Percentiles rank a stretch among this genome's conserved stretches.
phyloP scores from a whole-genome alignment of 345 rosid genomes.

The Lepidium aucheri region DNA sequence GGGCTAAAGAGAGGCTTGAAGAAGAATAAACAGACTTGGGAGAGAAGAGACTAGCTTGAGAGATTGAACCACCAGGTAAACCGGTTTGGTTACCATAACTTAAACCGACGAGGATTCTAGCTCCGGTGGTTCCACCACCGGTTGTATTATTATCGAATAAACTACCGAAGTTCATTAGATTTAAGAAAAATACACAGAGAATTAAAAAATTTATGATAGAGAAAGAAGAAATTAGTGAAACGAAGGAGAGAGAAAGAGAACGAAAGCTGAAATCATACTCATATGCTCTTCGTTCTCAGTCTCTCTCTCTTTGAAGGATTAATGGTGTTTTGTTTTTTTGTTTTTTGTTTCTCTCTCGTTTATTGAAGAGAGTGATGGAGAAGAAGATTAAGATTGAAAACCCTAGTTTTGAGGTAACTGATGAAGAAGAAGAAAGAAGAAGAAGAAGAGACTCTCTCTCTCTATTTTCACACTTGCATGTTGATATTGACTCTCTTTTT shows the following conservation, averaged over 20 bases:
- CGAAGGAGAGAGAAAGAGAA: conserved; percentile 37
- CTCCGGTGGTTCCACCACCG: conserved; percentile 21
- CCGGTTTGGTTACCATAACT: conserved; percentile 20
- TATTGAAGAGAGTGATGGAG: conserved; percentile 4
- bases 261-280: conserved; percentile 41
- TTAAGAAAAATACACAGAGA: background rate
- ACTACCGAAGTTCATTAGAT: conserved; percentile 36
- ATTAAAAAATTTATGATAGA: background rate
- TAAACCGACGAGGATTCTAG: conserved; percentile 29
- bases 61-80: conserved; percentile 33
- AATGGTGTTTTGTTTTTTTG: background rate
- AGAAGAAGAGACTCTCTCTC: conserved; percentile 8
- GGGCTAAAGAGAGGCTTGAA: conserved; percentile 39
- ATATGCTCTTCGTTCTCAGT: conserved; percentile 68
- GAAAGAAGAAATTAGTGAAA: conserved; percentile 3
- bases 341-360: background rate
- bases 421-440: background rate
- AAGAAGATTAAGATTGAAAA: conserved; percentile 12
- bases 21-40: conserved; percentile 28
- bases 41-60: conserved; percentile 31
- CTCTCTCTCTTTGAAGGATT: conserved; percentile 33
- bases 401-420: conserved; percentile 33
- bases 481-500: conserved; percentile 15
- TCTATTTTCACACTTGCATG: conserved; percentile 25
- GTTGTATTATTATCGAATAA: conserved; percentile 21